phyloP scores from a whole-genome alignment of 177 flowering plant species.

The Vitis hybrid region DNA sequence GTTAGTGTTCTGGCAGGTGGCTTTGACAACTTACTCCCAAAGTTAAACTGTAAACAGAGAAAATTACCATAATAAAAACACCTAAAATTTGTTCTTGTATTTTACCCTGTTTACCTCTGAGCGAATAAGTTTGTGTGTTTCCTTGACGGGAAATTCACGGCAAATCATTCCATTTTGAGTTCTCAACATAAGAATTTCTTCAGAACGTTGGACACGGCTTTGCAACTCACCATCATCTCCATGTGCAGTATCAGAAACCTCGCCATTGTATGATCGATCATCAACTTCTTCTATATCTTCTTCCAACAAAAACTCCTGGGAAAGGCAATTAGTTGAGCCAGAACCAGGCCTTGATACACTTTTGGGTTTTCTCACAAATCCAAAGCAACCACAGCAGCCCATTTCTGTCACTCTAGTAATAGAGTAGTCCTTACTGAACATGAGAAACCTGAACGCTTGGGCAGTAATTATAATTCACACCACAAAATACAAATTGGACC shows the following conservation, averaged over 20 bases:
- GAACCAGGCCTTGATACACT: conserved; percentile 23
- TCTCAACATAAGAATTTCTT: conserved; percentile 61
- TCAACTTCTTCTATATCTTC: conserved; percentile 50
- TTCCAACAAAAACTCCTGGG: conserved; percentile 56
- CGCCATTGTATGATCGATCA: conserved; percentile 47
- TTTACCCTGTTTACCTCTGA: conserved; percentile 57
- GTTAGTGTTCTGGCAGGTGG: background rate
- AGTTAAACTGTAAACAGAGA: too few relatives aligned
- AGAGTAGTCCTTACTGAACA: conserved; percentile 43
- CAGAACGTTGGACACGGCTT: conserved; percentile 47
- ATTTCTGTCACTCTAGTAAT: conserved; percentile 44
- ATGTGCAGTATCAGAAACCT: conserved; percentile 34
- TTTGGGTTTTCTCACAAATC: conserved; percentile 53
- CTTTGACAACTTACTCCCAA: too few relatives aligned
- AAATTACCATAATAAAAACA: background rate
- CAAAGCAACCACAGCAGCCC: conserved; percentile 89
- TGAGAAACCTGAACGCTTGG: conserved; percentile 17
- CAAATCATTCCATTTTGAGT: conserved; percentile 70
- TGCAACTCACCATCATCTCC: conserved; percentile 47
- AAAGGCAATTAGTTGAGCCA: conserved; percentile 23
- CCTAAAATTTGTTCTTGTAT: background rate
- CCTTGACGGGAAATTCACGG: conserved; percentile 85
- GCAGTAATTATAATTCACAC: conserved; percentile 8
- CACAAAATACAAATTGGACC: conserved; percentile 10
- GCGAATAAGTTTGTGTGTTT: conserved; percentile 59